phyloP scores from a whole-genome alignment of 2,329 filamentous ascomycete species.

The Acarospora socialis region DNA sequence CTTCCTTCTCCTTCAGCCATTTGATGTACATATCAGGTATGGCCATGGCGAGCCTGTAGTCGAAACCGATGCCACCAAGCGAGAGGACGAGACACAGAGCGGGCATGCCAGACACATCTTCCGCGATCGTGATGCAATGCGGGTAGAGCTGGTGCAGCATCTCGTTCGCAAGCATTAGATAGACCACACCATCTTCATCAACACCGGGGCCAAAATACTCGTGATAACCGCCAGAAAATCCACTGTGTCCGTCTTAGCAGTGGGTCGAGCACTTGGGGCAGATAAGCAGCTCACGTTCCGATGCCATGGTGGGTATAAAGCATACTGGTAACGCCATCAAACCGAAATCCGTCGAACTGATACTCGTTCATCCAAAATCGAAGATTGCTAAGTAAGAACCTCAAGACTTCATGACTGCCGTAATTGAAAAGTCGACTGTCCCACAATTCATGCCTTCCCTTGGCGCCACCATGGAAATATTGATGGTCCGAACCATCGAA shows the following conservation, averaged over 20 bases:
- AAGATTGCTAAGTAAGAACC: conserved; percentile 91
- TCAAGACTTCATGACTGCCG: conserved; percentile 79
- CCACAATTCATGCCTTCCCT: conserved; percentile 84
- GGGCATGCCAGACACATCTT: conserved; percentile 97
- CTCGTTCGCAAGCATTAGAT: conserved; percentile 93
- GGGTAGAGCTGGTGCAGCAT: conserved; percentile 87
- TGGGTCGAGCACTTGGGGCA: neutral
- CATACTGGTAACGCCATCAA: conserved; percentile 98
- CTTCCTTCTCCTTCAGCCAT: conserved; percentile 82
- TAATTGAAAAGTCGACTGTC: conserved; percentile 97
- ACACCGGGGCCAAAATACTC: conserved; percentile 88
- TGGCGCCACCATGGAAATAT: conserved; percentile 82
- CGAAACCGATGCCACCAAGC: conserved; percentile 85
- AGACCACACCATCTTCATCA: conserved; percentile 86
- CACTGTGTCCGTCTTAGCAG: conserved; percentile 35
- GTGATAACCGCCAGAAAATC: conserved; percentile 94
- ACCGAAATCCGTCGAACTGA: conserved; percentile 89
- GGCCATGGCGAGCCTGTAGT: conserved; percentile 95
- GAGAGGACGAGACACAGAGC: conserved; percentile 79
- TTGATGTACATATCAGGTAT: conserved; percentile 99
- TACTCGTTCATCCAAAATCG: conserved; percentile 99
- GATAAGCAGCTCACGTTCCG: conserved; percentile 56
- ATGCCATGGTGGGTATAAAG: conserved; percentile 92
- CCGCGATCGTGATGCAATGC: conserved; percentile 76
- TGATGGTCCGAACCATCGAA: conserved; percentile 91